Evolutionary conservation across 2,329 filamentous ascomycete species (phyloP).

Genomic region (Penicillium digitatum): DNA sequence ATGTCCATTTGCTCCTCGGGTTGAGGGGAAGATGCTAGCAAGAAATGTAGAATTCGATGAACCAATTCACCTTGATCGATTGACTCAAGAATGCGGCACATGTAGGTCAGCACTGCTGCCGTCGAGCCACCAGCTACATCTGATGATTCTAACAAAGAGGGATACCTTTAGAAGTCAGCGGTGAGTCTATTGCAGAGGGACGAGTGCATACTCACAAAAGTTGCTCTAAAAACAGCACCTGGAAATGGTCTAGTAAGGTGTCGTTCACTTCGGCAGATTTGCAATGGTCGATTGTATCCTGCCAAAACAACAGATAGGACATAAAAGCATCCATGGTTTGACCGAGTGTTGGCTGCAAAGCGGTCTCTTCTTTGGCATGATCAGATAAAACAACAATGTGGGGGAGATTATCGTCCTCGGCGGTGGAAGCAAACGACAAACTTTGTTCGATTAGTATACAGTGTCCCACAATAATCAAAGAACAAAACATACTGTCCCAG

Average conservation of each 20-base stretch:
- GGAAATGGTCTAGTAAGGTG: constrained; percentile 92
- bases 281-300: constrained; percentile 95
- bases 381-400: constrained; percentile 86
- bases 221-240: constrained; percentile 92
- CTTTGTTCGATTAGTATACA: constrained; percentile 51
- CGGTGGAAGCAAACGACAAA: constrained; percentile 73
- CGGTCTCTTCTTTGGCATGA: constrained; percentile 70
- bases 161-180: constrained; percentile 60
- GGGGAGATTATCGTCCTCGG: constrained; percentile 63
- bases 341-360: constrained; percentile 73
- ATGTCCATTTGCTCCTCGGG: constrained; percentile 58
- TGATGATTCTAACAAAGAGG: constrained; percentile 91
- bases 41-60: constrained; percentile 86
- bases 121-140: constrained; percentile 96
- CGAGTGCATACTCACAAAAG: constrained; percentile 61
- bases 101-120: constrained; percentile 89
- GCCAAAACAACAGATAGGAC: constrained; percentile 94
- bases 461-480: constrained; percentile 41
- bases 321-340: constrained; percentile 90
- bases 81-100: constrained; percentile 83
- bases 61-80: constrained; percentile 92
- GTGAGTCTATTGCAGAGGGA: background rate
- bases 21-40: constrained; percentile 67
- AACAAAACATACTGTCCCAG: constrained; percentile 52
- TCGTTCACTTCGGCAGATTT: constrained; percentile 86